These are phyloP conservation scores for Phytophthora cactorum DNA, from an alignment of 352 stramenopile genomes.

Conservation along the genomic window DNA sequence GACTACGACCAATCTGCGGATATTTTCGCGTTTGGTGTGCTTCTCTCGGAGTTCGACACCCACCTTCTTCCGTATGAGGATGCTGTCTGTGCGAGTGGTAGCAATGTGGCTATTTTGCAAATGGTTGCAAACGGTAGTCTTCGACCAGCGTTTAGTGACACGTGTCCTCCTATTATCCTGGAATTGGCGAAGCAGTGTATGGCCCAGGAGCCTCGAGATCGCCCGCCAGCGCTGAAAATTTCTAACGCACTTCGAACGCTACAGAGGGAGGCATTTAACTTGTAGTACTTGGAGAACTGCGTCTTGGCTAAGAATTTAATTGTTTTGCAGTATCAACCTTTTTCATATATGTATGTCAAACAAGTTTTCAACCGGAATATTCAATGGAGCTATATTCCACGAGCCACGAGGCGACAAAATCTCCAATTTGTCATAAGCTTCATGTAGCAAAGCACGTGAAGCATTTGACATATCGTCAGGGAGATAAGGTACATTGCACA, in stretches of 20 bases:
- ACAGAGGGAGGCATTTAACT: constrained; percentile 23
- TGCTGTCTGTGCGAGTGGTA: constrained; percentile 4
- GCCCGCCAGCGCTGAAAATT: constrained; percentile 25
- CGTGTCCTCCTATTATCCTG: constrained; percentile 24
- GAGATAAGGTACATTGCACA: no score
- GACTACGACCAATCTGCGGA: constrained; percentile 55
- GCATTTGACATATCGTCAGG: no score
- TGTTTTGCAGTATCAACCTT: no score
- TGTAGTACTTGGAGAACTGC: constrained; percentile 7
- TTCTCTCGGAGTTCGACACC: constrained; percentile 69
- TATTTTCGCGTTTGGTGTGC: constrained; percentile 62
- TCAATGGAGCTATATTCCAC: no score
- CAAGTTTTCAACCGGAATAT: no score
- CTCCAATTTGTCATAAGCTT: no score
- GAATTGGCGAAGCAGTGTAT: constrained; percentile 38
- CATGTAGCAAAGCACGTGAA: no score
- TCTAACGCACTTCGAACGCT: constrained; percentile 18
- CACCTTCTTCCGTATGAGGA: constrained; percentile 51
- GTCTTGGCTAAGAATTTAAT: constrained; percentile 1
- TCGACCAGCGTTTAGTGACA: constrained; percentile 29
- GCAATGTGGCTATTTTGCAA: constrained; percentile 45
- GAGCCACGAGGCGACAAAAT: no score
- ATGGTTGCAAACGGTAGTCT: constrained; percentile 37
- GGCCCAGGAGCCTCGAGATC: constrained; percentile 26
- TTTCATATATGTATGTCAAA: no score